A percentile compares a stretch with the other conserved stretches of the same genome.
phyloP scores from a whole-genome alignment of 2,329 filamentous ascomycete species.

The Drechslerella coelobrocha region DNA sequence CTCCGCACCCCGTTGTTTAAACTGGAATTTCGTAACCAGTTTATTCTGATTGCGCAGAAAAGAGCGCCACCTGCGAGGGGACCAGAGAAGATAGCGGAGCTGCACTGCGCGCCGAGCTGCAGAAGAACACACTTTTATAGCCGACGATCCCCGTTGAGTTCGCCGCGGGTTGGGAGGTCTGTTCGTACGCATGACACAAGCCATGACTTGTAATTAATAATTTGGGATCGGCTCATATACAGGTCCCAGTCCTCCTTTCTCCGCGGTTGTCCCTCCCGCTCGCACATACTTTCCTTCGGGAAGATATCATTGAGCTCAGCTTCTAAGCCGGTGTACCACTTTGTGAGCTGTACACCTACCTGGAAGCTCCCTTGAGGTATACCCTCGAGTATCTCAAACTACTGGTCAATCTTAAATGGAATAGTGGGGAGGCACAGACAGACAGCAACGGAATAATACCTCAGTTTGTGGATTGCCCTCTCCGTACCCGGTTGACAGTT shows the following conservation, averaged over 20 bases:
- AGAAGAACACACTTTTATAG: constrained; percentile 24
- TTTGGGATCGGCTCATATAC: constrained; percentile 12
- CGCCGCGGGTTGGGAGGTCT: constrained; percentile 5
- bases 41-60: too few relatives aligned
- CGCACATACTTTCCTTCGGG: constrained; percentile 19
- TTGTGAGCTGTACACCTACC: constrained; percentile 17
- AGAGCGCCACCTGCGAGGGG: too few relatives aligned
- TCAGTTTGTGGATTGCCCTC: background rate
- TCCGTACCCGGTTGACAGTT: background rate
- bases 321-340: constrained; percentile 22
- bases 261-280: constrained; percentile 2
- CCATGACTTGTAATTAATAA: constrained; percentile 13
- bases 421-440: constrained; percentile 3
- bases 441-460: constrained; percentile 9
- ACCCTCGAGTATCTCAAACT: background rate
- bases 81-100: too few relatives aligned
- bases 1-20: background rate
- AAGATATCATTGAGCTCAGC: background rate
- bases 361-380: constrained; percentile 5
- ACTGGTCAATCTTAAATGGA: constrained; percentile 1
- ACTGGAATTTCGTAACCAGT: too few relatives aligned
- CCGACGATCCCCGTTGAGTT: constrained; percentile 14
- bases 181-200: constrained; percentile 22
- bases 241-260: background rate
- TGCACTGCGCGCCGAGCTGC: background rate